Evolutionary conservation across 441 rosid species (phyloP).

Genomic region (Croton laevigatus): DNA sequence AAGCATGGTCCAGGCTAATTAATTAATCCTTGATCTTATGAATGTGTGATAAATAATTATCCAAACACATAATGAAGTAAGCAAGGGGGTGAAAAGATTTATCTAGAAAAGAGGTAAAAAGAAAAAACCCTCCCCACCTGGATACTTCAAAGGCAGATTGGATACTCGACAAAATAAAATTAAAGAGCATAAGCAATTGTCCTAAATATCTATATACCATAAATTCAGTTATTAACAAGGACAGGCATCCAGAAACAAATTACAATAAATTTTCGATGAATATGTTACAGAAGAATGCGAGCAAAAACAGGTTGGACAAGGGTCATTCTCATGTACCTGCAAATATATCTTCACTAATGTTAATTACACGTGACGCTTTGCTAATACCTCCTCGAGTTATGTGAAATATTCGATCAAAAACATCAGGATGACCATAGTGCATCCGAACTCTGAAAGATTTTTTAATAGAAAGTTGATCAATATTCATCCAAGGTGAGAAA

Average conservation of each 20-base stretch:
- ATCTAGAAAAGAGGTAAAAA: not conserved
- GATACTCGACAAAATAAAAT: not conserved
- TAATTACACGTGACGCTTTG: constrained; percentile 95
- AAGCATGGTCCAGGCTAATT: not conserved
- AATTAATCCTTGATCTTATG: not conserved
- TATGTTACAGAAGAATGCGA: not conserved
- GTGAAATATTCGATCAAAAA: constrained; percentile 91
- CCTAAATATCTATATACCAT: not conserved
- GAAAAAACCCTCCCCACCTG: too few species aligned
- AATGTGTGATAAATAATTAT: not conserved
- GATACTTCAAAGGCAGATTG: not conserved
- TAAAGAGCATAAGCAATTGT: not conserved
- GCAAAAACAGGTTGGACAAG: not conserved
- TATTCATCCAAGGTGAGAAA: not conserved
- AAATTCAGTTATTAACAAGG: not conserved
- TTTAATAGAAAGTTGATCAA: constrained; percentile 14
- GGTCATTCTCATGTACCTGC: constrained; percentile 51
- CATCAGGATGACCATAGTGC: constrained; percentile 99
- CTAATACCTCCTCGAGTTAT: constrained; percentile 97
- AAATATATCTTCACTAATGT: constrained; percentile 95
- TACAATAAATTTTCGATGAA: not conserved
- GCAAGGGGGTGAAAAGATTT: not conserved
- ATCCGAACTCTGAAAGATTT: constrained; percentile 80
- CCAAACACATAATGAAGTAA: not conserved
- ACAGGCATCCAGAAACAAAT: not conserved